A percentile compares a stretch with the other conserved stretches of the same genome.
These are phyloP conservation scores for Holtermanniella nyarrowii DNA, from an alignment of 768 basidiomycete genomes.

Conservation along the genomic window DNA sequence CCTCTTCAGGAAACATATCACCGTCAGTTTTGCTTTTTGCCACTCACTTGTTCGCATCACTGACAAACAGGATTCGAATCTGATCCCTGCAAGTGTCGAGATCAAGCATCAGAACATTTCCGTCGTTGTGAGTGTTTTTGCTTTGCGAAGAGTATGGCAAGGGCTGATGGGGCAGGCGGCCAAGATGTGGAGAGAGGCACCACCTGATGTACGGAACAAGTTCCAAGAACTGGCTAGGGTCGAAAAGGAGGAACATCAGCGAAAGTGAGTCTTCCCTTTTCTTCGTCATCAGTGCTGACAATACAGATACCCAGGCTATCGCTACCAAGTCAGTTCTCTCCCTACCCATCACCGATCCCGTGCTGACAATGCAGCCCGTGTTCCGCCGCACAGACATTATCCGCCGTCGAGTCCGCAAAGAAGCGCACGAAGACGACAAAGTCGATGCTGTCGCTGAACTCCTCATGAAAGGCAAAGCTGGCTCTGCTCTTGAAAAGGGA, in stretches of 20 bases:
- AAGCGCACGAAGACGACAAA: conserved; percentile 39
- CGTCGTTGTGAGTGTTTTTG: conserved; percentile 29
- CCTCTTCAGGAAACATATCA: conserved; percentile 41
- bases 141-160: not conserved
- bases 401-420: conserved; percentile 37
- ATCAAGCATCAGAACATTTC: conserved; percentile 42
- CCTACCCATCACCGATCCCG: too few species aligned
- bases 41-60: not conserved
- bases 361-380: conserved; percentile 22
- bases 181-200: conserved; percentile 41
- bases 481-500: conserved; percentile 32
- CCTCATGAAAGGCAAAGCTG: conserved; percentile 37
- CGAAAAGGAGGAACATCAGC: conserved; percentile 42
- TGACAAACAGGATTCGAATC: conserved; percentile 31
- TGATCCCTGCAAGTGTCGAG: conserved; percentile 38
- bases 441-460: conserved; percentile 40
- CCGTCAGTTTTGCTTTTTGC: conserved; percentile 9
- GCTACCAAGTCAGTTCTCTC: conserved; percentile 23
- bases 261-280: conserved; percentile 11
- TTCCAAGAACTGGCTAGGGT: conserved; percentile 34
- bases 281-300: not conserved
- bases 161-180: conserved; percentile 17
- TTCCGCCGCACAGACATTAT: conserved; percentile 38
- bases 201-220: conserved; percentile 34
- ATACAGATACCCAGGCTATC: conserved; percentile 38